phyloP scores from a whole-genome alignment of 371 early-diverging fungal genomes.

The Capillidium heterosporum region DNA sequence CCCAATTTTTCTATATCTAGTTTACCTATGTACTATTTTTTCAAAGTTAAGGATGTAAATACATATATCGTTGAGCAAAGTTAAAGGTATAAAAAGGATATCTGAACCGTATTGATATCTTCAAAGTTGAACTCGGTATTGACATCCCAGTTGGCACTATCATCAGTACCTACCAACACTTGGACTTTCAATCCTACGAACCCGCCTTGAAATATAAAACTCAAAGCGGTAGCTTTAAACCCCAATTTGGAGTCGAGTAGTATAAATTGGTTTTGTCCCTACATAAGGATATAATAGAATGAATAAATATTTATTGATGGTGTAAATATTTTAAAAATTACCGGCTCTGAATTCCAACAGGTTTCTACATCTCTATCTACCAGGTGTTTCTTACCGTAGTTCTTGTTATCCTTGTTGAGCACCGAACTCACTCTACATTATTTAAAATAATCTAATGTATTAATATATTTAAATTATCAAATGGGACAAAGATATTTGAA shows the following conservation, averaged over 20 bases:
- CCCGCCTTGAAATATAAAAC: slow-evolving; percentile 80
- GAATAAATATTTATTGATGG: background rate
- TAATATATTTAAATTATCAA: background rate
- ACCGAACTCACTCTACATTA: slow-evolving; percentile 68
- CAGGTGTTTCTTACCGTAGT: slow-evolving; percentile 65
- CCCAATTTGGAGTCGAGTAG: slow-evolving; percentile 18
- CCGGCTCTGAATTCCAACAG: slow-evolving; percentile 90
- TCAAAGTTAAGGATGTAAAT: background rate
- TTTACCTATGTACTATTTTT: background rate
- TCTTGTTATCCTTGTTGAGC: slow-evolving; percentile 51
- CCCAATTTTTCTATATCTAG: background rate
- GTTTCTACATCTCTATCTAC: slow-evolving; percentile 62
- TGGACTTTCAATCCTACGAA: slow-evolving; percentile 62
- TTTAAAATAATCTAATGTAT: background rate
- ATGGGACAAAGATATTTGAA: too few species aligned
- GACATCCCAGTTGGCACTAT: slow-evolving; percentile 21
- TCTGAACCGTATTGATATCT: slow-evolving; percentile 45
- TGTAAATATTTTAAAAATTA: slow-evolving; percentile 12
- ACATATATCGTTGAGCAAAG: background rate
- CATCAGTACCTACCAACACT: slow-evolving; percentile 14
- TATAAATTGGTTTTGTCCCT: background rate
- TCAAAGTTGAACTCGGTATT: slow-evolving; percentile 35
- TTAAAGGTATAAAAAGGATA: slow-evolving; percentile 8
- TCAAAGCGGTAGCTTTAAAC: slow-evolving; percentile 24
- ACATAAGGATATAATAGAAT: background rate